A percentile compares a stretch with the other conserved stretches of the same genome.
phyloP scores from a whole-genome alignment of 768 basidiomycete genomes.

The Phlebiopsis gigantea region DNA sequence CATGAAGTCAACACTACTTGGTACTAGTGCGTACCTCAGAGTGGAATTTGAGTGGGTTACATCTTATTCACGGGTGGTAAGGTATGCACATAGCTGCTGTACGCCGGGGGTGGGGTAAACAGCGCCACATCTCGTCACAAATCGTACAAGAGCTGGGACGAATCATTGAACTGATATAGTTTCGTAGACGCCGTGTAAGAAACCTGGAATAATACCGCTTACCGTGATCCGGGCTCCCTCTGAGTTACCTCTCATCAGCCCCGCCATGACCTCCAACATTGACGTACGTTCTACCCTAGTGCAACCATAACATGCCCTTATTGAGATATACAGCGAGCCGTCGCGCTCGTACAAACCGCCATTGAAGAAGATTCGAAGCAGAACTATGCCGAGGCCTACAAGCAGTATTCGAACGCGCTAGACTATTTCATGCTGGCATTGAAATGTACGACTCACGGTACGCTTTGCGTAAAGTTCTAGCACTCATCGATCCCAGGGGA shows the following conservation, averaged over 20 bases:
- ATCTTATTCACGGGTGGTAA: too few species aligned
- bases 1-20: too few species aligned
- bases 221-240: conserved; percentile 1
- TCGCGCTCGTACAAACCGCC: conserved; percentile 88
- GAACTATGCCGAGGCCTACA: conserved; percentile 93
- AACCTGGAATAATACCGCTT: neutral
- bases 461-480: neutral
- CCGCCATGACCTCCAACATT: conserved; percentile 3
- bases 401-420: conserved; percentile 88
- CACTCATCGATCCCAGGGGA: conserved; percentile 48
- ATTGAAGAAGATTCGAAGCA: conserved; percentile 91
- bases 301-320: conserved; percentile 13
- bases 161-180: neutral
- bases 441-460: conserved; percentile 59
- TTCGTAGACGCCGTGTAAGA: neutral
- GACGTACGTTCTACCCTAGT: conserved; percentile 1
- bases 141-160: neutral
- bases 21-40: too few species aligned
- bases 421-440: conserved; percentile 98
- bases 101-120: too few species aligned
- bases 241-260: neutral
- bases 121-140: too few species aligned
- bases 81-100: too few species aligned
- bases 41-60: too few species aligned
- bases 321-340: conserved; percentile 54